These are phyloP conservation scores for Biscogniauxia mediterranea DNA, from an alignment of 2,329 filamentous ascomycete species.

Conservation along the genomic window DNA sequence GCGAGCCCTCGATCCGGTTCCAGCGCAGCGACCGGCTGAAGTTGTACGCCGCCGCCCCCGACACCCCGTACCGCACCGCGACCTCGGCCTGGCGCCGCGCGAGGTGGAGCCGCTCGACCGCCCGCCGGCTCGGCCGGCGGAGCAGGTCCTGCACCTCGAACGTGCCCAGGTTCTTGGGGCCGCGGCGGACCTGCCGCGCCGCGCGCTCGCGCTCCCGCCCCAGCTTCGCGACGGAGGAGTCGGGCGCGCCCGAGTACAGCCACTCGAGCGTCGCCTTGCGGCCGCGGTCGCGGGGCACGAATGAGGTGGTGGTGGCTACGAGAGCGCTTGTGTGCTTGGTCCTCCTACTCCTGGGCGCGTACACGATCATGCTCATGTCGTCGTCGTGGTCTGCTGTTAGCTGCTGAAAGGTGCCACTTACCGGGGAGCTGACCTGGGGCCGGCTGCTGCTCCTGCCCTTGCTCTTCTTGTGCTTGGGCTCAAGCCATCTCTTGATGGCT, in stretches of 20 bases:
- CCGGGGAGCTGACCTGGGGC: constrained; percentile 4
- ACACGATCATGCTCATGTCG: neutral
- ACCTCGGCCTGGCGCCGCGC: constrained; percentile 17
- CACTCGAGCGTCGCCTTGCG: constrained; percentile 17
- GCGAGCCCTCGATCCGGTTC: constrained; percentile 10
- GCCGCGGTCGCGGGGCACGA: constrained; percentile 18
- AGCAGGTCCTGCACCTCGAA: constrained; percentile 21
- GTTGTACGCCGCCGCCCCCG: constrained; percentile 18
- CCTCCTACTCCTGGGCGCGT: no score
- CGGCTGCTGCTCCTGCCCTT: constrained; percentile 1
- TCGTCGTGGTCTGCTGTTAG: neutral
- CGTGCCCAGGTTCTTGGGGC: constrained; percentile 18
- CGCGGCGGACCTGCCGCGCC: constrained; percentile 9
- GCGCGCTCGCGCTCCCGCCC: constrained; percentile 19
- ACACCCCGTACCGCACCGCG: constrained; percentile 13
- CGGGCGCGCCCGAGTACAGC: constrained; percentile 11
- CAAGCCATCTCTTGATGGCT: constrained; percentile 11
- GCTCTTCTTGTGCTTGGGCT: constrained; percentile 4
- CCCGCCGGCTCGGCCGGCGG: constrained; percentile 15
- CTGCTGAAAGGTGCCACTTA: constrained; percentile 5
- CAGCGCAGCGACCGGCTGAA: constrained; percentile 21
- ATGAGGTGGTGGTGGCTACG: constrained; percentile 5
- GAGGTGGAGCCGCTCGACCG: constrained; percentile 16
- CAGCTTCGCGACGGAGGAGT: constrained; percentile 14
- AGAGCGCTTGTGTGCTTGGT: neutral